A percentile compares a stretch with the other conserved stretches of the same genome.
These are phyloP conservation scores for Globisporangium irregulare DNA, from an alignment of 352 stramenopile genomes.

Conservation along the genomic window DNA sequence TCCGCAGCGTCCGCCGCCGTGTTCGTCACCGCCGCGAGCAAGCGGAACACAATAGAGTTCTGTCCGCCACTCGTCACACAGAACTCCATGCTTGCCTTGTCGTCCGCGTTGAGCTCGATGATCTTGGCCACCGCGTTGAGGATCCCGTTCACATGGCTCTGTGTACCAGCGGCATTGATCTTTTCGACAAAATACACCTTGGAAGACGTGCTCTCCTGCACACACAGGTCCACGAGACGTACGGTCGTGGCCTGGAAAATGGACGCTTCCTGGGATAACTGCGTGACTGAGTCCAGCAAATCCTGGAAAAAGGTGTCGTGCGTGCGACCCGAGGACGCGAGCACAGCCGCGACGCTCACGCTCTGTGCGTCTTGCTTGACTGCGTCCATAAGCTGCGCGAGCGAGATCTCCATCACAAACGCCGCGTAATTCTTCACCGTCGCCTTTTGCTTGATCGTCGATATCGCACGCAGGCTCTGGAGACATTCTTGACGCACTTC, in stretches of 20 bases:
- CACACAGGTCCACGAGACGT: constrained; percentile 61
- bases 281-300: constrained; percentile 62
- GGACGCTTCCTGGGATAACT: constrained; percentile 64
- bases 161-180: constrained; percentile 23
- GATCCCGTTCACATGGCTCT: constrained; percentile 45
- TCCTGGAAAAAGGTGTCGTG: constrained; percentile 72
- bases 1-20: constrained; percentile 40
- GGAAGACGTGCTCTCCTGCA: constrained; percentile 23
- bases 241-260: constrained; percentile 84
- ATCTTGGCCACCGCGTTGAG: constrained; percentile 78
- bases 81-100: constrained; percentile 80
- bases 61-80: constrained; percentile 36
- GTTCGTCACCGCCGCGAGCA: constrained; percentile 61
- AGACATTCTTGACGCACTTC: constrained; percentile 71
- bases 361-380: constrained; percentile 30
- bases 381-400: constrained; percentile 71
- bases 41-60: constrained; percentile 54
- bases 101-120: constrained; percentile 69
- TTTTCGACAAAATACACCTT: constrained; percentile 34
- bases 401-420: constrained; percentile 73
- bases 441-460: constrained; percentile 55
- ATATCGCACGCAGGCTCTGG: constrained; percentile 65
- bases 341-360: constrained; percentile 29
- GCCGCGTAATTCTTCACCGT: constrained; percentile 57
- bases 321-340: constrained; percentile 47